Evolutionary conservation across 148 eudicot species (phyloP).

Genomic region (Spergularia marina): DNA sequence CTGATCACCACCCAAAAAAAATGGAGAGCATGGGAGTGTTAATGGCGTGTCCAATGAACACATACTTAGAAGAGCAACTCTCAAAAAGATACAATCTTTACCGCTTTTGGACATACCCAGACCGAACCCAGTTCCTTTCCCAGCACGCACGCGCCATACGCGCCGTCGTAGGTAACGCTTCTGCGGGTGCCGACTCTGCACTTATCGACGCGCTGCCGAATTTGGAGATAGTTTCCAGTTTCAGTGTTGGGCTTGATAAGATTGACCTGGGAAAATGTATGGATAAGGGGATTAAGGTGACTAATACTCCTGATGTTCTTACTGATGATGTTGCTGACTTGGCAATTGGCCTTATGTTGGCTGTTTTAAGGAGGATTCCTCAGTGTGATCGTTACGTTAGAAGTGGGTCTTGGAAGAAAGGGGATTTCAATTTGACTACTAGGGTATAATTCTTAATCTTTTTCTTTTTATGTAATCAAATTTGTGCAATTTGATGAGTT

Average conservation of each 20-base stretch:
- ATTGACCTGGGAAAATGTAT: slow-evolving; percentile 66
- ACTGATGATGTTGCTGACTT: slow-evolving; percentile 91
- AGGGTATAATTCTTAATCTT: slow-evolving; percentile 40
- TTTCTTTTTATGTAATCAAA: background rate
- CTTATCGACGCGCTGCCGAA: slow-evolving; percentile 66
- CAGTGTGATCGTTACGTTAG: slow-evolving; percentile 72
- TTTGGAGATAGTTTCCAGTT: slow-evolving; percentile 72
- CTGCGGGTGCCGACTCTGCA: slow-evolving; percentile 52
- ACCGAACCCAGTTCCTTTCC: slow-evolving; percentile 37
- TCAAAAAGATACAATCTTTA: slow-evolving; percentile 35
- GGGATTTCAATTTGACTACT: slow-evolving; percentile 72
- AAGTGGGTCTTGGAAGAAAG: slow-evolving; percentile 72
- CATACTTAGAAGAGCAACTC: slow-evolving; percentile 42
- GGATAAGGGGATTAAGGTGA: slow-evolving; percentile 75
- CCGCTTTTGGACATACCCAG: slow-evolving; percentile 28
- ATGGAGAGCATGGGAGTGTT: slow-evolving; percentile 49
- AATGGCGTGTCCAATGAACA: slow-evolving; percentile 38
- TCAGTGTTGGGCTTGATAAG: slow-evolving; percentile 79
- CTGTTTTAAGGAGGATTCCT: slow-evolving; percentile 58
- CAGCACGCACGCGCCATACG: slow-evolving; percentile 46
- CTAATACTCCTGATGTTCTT: slow-evolving; percentile 78
- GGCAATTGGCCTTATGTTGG: slow-evolving; percentile 68
- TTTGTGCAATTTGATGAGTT: background rate
- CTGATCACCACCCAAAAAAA: background rate
- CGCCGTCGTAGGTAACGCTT: slow-evolving; percentile 65